Conservation (phyloP, 169 alveolate species). For the Ichthyophthirius multifiliis region DNA sequence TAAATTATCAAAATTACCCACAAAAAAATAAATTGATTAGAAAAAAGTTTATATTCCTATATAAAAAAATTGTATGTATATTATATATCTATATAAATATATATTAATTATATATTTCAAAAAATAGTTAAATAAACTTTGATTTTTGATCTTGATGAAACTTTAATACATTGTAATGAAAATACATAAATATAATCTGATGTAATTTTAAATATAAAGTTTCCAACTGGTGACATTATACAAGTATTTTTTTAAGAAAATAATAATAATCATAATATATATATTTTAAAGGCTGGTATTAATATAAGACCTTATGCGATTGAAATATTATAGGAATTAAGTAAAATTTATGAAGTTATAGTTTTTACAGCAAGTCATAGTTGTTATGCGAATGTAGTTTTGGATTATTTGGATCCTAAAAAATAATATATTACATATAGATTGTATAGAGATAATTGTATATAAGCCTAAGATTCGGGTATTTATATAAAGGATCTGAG, state of each 20-base stretch:
- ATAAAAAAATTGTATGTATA: no score
- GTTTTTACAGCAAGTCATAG: conserved; percentile 64
- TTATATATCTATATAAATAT: no score
- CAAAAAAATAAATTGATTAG: conserved; percentile 6
- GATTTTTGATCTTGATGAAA: conserved; percentile 84
- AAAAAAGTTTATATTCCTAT: conserved; percentile 21
- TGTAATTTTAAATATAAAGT: conserved; percentile 46
- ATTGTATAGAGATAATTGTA: conserved; percentile 71
- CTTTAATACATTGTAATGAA: conserved; percentile 73
- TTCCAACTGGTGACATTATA: conserved; percentile 62
- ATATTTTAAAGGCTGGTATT: conserved; percentile 56
- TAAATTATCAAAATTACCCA: not conserved
- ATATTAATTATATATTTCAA: not conserved
- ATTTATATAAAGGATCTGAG: conserved; percentile 82
- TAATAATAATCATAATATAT: not conserved
- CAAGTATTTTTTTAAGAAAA: conserved; percentile 48
- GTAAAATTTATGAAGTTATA: conserved; percentile 51
- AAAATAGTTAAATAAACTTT: conserved; percentile 49
- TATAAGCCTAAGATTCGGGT: conserved; percentile 63
- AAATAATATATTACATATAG: conserved; percentile 50
- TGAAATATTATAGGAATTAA: conserved; percentile 53
- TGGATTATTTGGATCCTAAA: conserved; percentile 52
- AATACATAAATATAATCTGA: conserved; percentile 33
- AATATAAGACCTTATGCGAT: conserved; percentile 73
- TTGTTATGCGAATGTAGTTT: conserved; percentile 65